Base-by-base conservation (phyloP, 1,284 basidiomycete species). In the Cutaneotrichosporon daszewskae region DNA sequence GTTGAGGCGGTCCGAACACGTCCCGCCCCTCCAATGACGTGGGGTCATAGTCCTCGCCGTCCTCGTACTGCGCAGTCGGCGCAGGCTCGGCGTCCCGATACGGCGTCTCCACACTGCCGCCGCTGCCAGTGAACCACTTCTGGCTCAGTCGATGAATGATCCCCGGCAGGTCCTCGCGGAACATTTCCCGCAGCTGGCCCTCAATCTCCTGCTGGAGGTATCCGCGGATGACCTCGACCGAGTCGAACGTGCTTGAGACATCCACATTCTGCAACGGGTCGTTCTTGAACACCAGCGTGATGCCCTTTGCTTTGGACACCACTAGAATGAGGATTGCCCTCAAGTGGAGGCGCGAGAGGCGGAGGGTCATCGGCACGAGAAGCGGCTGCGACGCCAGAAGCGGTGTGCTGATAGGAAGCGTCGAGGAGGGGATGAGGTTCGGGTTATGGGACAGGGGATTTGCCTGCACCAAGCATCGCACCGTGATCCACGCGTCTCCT, bases 201-300 rank as follows among this genome's bases (percentile, higher is more conserved):
- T 99, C 95, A 45, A 99, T 98, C 74, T 98, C 94, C 48, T 82
- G 80, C 66, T 95, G 92, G 43, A 96, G 88, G 70, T 92, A 96
- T 45, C 88, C 91, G 62, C 96, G 88, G 44, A 99, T 96, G 51
- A 96, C 91, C 38, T 88, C 90, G 51, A 99, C 94, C 14, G 87
- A 91, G 72, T 99, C 95, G 63, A 99, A 99, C 0, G 94, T 97
- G 62, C 85, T 89, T 67, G 85, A 89, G 60, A 99, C 97, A 63
- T 97, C 87, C 43, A 98, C 90, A 59, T 91, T 90, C 71, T 99
- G 92, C 17, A 98, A 79, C 0, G 95, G 95, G 71, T 99, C 95
- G 44, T 96, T 98, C 74, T 98, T 98, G 82, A 99, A 99, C 19
- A 98, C 95, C 35, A 98, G 81, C 0, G 95, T 98, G 67, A 98